Conservation (phyloP, 108 stramenopile species). For the Schizochytrium sp. region DNA sequence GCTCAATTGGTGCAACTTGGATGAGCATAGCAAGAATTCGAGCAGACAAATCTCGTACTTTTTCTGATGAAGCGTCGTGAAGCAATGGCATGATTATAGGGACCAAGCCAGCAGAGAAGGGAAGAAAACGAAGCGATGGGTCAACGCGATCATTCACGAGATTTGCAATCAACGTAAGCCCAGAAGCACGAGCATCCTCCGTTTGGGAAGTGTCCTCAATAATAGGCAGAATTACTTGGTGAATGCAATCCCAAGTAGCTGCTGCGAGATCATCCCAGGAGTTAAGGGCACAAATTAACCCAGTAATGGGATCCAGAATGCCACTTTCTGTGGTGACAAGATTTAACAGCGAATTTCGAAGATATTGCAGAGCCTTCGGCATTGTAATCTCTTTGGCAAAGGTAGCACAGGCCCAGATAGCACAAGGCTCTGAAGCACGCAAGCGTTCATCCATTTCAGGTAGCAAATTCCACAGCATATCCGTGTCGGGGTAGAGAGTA, state of each 20-base stretch:
- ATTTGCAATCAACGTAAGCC: background rate
- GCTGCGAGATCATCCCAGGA: slow-evolving; percentile 6
- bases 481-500: background rate
- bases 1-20: slow-evolving; percentile 11
- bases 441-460: background rate
- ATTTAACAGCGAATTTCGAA: background rate
- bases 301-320: background rate
- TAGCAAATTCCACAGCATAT: background rate
- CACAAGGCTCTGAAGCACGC: background rate
- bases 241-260: background rate
- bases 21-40: background rate
- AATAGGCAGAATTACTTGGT: background rate
- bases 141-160: background rate
- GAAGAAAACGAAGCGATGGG: background rate
- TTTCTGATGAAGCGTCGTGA: background rate
- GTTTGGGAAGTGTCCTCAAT: background rate
- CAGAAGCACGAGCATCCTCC: background rate
- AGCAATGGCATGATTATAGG: background rate
- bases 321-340: background rate
- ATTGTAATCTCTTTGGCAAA: background rate
- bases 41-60: background rate
- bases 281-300: background rate
- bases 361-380: background rate
- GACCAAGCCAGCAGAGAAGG: background rate
- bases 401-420: background rate